phyloP scores from a whole-genome alignment of 2,329 filamentous ascomycete species.

The Elsinoe necatrix region DNA sequence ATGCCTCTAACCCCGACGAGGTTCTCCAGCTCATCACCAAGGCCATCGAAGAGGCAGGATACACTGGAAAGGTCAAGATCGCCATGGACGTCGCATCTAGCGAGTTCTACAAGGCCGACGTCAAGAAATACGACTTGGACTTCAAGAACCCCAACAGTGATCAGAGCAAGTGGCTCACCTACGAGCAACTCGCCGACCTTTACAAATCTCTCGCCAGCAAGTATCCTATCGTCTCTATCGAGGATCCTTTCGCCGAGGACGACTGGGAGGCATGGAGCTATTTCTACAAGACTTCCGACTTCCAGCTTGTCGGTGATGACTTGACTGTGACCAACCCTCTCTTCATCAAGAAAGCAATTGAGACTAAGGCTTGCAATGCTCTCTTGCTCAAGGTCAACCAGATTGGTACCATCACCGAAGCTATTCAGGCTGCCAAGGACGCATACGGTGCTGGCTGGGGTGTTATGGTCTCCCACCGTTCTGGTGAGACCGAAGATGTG shows the following conservation, averaged over 20 bases:
- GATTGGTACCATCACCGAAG: constrained; percentile 97
- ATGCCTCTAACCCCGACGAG: constrained; percentile 96
- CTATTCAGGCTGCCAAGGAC: constrained; percentile 98
- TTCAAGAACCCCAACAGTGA: constrained; percentile 99
- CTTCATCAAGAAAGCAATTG: constrained; percentile 99
- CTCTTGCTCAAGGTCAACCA: constrained; percentile 99
- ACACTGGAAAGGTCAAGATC: constrained; percentile 93
- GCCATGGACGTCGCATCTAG: constrained; percentile 98
- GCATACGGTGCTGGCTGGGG: constrained; percentile 93
- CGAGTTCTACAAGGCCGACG: constrained; percentile 96
- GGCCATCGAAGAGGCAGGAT: constrained; percentile 89
- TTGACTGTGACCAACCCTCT: constrained; percentile 98
- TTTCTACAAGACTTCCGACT: constrained; percentile 98
- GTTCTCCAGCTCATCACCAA: constrained; percentile 93
- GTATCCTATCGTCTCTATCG: constrained; percentile 98
- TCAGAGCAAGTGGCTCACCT: constrained; percentile 94
- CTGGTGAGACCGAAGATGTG: constrained; percentile 98
- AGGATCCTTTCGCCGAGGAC: constrained; percentile 98
- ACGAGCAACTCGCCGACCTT: constrained; percentile 88
- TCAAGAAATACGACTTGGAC: constrained; percentile 99
- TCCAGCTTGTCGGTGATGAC: constrained; percentile 98
- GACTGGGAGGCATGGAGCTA: constrained; percentile 99
- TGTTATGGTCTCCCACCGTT: constrained; percentile 99
- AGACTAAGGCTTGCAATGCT: constrained; percentile 97
- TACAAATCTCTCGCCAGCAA: constrained; percentile 84